phyloP scores from a whole-genome alignment of 2,329 filamentous ascomycete species.

The Elsinoe fawcettii region DNA sequence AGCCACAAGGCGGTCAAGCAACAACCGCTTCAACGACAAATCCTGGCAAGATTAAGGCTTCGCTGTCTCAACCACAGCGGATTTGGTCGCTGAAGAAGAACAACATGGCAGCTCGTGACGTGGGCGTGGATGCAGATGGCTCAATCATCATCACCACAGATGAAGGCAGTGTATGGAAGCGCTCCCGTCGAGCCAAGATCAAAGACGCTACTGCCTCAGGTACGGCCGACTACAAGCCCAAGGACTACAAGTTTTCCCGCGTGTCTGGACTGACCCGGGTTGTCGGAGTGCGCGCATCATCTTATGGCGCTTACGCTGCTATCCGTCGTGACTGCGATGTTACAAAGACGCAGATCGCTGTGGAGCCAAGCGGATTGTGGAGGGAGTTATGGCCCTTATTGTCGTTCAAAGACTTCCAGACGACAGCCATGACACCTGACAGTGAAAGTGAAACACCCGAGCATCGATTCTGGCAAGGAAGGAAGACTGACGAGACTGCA shows the following conservation, averaged over 20 bases:
- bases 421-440: constrained; percentile 34
- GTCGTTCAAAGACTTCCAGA: constrained; percentile 53
- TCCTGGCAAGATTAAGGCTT: constrained; percentile 78
- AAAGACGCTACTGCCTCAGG: constrained; percentile 54
- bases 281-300: constrained; percentile 74
- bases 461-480: constrained; percentile 43
- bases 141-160: constrained; percentile 91
- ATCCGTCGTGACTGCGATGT: constrained; percentile 78
- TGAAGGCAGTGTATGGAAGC: constrained; percentile 86
- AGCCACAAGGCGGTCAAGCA: constrained; percentile 54
- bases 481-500: constrained; percentile 41
- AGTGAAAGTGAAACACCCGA: constrained; percentile 37
- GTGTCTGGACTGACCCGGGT: constrained; percentile 83
- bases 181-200: constrained; percentile 71
- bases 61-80: constrained; percentile 67
- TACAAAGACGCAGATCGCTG: constrained; percentile 61
- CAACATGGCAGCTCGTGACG: constrained; percentile 73
- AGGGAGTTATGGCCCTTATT: constrained; percentile 64
- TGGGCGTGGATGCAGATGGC: constrained; percentile 83
- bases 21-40: constrained; percentile 74
- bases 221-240: constrained; percentile 54
- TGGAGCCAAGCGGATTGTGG: constrained; percentile 64
- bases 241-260: constrained; percentile 92
- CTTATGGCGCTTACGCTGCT: constrained; percentile 82
- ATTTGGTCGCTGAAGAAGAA: constrained; percentile 87